A percentile compares a stretch with the other conserved stretches of the same genome.
Evolutionary conservation across 139 green algal genomes (phyloP).

Genomic region (Coccomyxa sp.): DNA sequence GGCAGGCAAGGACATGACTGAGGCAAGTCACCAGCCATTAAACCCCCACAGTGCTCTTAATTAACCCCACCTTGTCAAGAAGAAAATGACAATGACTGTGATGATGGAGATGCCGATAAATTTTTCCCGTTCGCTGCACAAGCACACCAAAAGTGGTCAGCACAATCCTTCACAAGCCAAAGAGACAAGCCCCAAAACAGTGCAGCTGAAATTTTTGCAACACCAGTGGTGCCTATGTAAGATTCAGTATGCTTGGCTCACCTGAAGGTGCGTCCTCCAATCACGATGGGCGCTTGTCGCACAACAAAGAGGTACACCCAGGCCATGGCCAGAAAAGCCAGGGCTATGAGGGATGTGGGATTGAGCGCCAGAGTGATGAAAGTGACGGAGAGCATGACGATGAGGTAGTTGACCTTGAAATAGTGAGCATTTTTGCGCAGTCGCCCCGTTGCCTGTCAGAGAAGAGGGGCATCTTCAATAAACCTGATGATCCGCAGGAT

Average conservation of each 20-base stretch:
- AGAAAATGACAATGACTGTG: conserved; percentile 84
- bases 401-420: conserved; percentile 91
- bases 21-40: too few relatives aligned
- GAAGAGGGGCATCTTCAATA: neutral
- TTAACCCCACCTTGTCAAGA: conserved; percentile 70
- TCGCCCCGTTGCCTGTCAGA: conserved; percentile 56
- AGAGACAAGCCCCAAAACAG: neutral
- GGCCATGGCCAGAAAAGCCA: conserved; percentile 52
- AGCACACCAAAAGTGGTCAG: neutral
- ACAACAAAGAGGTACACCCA: conserved; percentile 91
- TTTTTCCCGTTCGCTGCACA: conserved; percentile 78
- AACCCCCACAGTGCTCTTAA: too few relatives aligned
- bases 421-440: conserved; percentile 87
- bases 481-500: neutral
- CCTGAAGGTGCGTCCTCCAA: conserved; percentile 74
- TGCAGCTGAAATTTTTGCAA: neutral
- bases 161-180: neutral
- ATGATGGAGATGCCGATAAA: conserved; percentile 69
- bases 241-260: conserved; percentile 7
- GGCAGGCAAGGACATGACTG: too few relatives aligned
- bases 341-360: conserved; percentile 68
- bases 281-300: conserved; percentile 58
- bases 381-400: conserved; percentile 62
- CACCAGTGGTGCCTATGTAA: neutral
- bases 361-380: conserved; percentile 64